Percentiles rank a stretch among this genome's conserved stretches.
Conservation (phyloP, 1,284 basidiomycete species). For the Neonothopanus nambi region DNA sequence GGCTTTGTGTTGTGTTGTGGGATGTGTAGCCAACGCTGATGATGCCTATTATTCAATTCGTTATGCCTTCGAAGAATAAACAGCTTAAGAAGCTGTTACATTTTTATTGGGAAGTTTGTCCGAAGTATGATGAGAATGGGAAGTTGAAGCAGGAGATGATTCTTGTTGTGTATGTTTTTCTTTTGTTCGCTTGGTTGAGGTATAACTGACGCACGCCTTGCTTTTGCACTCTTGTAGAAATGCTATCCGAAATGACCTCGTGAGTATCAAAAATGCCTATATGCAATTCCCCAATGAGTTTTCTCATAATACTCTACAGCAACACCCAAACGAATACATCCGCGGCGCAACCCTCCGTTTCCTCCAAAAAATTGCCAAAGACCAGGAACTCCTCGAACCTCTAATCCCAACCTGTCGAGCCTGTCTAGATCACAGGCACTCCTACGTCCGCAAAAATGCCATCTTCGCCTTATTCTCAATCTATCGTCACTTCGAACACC, state of each 20-base stretch:
- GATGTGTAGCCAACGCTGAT: constrained; percentile 88
- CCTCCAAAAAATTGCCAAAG: constrained; percentile 93
- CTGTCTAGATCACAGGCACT: constrained; percentile 97
- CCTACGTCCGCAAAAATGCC: constrained; percentile 98
- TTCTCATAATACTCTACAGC: constrained; percentile 60
- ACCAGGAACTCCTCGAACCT: constrained; percentile 94
- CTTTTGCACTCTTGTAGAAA: too few species aligned
- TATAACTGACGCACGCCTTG: too few species aligned
- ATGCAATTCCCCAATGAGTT: too few species aligned
- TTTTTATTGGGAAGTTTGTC: constrained; percentile 99
- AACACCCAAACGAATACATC: constrained; percentile 99
- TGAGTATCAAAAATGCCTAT: constrained; percentile 36
- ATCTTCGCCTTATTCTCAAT: constrained; percentile 96
- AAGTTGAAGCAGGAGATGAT: constrained; percentile 99
- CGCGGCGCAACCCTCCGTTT: constrained; percentile 96
- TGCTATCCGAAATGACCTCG: constrained; percentile 95
- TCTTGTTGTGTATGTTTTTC: constrained; percentile 83
- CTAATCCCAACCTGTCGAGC: constrained; percentile 91
- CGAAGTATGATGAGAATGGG: constrained; percentile 95
- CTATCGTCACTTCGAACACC: constrained; percentile 90
- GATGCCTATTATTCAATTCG: constrained; percentile 99
- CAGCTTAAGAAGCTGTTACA: constrained; percentile 97
- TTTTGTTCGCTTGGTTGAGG: too few species aligned
- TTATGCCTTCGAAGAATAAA: constrained; percentile 94
- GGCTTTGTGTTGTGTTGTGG: constrained; percentile 14